phyloP scores from a whole-genome alignment of 202 grass and related monocot species.

The Setaria viridis region DNA sequence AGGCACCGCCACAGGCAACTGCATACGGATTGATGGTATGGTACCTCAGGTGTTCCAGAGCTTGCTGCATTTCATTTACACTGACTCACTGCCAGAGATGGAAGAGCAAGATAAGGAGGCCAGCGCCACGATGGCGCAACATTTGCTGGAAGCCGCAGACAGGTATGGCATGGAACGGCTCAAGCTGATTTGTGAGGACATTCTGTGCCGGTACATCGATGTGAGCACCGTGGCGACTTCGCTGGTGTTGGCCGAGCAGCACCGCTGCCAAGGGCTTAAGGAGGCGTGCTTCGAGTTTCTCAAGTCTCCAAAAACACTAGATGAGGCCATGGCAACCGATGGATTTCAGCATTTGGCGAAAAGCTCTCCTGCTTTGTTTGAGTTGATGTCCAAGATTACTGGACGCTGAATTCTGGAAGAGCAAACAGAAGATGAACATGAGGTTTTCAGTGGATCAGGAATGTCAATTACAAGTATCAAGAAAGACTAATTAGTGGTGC shows the following conservation, averaged over 20 bases:
- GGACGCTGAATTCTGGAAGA: background rate
- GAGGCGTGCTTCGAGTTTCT: slow-evolving; percentile 21
- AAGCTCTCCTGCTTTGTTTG: slow-evolving; percentile 12
- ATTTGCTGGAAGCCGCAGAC: slow-evolving; percentile 32
- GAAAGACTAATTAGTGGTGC: background rate
- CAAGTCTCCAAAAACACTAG: background rate
- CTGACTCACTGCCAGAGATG: background rate
- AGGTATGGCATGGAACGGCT: slow-evolving; percentile 26
- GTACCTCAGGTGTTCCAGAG: background rate
- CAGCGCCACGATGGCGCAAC: background rate
- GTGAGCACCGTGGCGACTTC: background rate
- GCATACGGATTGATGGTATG: slow-evolving; percentile 3
- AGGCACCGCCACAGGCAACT: background rate
- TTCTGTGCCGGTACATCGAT: background rate
- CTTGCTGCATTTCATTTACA: slow-evolving; percentile 33
- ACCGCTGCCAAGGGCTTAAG: slow-evolving; percentile 13
- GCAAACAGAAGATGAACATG: background rate
- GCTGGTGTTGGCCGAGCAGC: background rate
- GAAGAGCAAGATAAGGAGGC: background rate
- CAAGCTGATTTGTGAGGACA: slow-evolving; percentile 7
- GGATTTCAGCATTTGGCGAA: slow-evolving; percentile 24
- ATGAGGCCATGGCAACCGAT: background rate
- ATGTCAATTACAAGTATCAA: background rate
- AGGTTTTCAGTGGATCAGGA: background rate
- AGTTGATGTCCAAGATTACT: slow-evolving; percentile 14